Conservation (phyloP, 2,329 filamentous ascomycete genomes). For the Arthrobotrys musiformis region DNA sequence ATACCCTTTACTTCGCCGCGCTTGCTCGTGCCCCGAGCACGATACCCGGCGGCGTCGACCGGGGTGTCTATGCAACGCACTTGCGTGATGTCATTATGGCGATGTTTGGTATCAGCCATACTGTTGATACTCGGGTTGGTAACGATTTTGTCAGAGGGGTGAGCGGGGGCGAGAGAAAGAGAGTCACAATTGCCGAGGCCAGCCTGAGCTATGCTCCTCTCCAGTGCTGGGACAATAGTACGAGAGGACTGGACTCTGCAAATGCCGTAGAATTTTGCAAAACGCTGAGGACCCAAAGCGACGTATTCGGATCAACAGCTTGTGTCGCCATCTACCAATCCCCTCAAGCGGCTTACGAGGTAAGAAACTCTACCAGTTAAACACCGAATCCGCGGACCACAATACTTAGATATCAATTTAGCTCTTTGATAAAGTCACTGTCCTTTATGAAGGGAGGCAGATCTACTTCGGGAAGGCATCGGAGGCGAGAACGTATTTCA, state of each 20-base stretch:
- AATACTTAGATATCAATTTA: constrained; percentile 61
- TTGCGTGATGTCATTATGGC: constrained; percentile 79
- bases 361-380: neutral
- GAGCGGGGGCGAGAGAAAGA: constrained; percentile 77
- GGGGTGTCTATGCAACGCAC: constrained; percentile 70
- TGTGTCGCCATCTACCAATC: constrained; percentile 80
- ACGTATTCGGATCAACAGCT: constrained; percentile 74
- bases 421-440: constrained; percentile 75
- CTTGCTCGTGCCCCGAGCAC: constrained; percentile 73
- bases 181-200: constrained; percentile 73
- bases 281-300: constrained; percentile 74
- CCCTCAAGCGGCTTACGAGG: constrained; percentile 64
- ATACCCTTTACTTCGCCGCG: constrained; percentile 82
- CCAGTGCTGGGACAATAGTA: constrained; percentile 78
- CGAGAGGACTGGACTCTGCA: constrained; percentile 77
- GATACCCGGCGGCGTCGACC: constrained; percentile 70
- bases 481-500: constrained; percentile 75
- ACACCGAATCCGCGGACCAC: constrained; percentile 1
- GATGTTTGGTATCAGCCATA: constrained; percentile 79
- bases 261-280: constrained; percentile 80
- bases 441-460: constrained; percentile 75
- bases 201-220: constrained; percentile 70
- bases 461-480: constrained; percentile 76
- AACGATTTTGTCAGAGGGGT: constrained; percentile 81
- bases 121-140: constrained; percentile 76